Evolutionary conservation across 176 grass and related monocot species (phyloP).

Genomic region (Dactylis glomerata): DNA sequence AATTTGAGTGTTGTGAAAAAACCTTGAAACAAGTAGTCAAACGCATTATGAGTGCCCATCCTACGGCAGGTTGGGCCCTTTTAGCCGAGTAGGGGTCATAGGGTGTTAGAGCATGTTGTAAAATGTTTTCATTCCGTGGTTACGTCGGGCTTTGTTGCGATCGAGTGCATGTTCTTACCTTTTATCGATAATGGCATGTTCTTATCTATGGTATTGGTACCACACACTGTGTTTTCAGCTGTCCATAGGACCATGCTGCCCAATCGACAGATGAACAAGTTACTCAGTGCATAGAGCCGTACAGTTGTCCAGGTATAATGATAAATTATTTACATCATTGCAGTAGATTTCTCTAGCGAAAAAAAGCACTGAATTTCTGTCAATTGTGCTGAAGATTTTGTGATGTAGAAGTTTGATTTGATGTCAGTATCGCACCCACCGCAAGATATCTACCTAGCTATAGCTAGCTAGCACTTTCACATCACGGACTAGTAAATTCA

Average conservation of each 20-base stretch:
- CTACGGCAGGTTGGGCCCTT: neutral
- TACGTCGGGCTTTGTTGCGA: conserved; percentile 26
- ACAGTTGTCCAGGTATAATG: conserved; percentile 54
- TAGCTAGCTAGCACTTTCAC: neutral
- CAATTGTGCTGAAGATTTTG: conserved; percentile 15
- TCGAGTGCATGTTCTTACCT: conserved; percentile 33
- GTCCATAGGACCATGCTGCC: conserved; percentile 39
- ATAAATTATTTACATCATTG: conserved; percentile 33
- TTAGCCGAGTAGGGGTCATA: neutral
- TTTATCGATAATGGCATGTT: no score
- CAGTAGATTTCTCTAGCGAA: conserved; percentile 32
- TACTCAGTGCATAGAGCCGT: conserved; percentile 24
- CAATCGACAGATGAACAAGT: conserved; percentile 38
- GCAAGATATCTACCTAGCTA: neutral
- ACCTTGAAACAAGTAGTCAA: neutral
- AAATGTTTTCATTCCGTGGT: conserved; percentile 18
- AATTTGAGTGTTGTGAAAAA: neutral
- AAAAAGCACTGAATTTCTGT: neutral
- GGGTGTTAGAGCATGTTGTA: neutral
- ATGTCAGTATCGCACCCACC: neutral
- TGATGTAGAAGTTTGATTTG: conserved; percentile 30
- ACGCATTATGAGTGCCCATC: neutral
- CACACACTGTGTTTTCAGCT: conserved; percentile 36
- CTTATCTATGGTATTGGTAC: conserved; percentile 34
- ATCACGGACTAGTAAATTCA: neutral